phyloP scores from a whole-genome alignment of 495 filamentous ascomycete species.

The Sphaerosporella brunnea region DNA sequence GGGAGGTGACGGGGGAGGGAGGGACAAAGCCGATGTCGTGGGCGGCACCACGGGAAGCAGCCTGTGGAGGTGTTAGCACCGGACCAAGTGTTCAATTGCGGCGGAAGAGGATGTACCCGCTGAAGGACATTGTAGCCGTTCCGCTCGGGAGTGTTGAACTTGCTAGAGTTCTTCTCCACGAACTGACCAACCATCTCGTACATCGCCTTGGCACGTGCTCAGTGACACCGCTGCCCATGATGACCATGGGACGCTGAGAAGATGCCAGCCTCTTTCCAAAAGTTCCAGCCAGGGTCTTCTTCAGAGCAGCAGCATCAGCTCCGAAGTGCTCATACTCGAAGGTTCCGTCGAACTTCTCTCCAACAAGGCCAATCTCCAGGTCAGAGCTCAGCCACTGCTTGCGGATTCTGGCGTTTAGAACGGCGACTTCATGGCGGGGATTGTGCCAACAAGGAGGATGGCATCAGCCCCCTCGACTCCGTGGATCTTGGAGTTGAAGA shows the following conservation, averaged over 20 bases:
- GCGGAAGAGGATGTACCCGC: slow-evolving; percentile 41
- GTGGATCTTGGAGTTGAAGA: slow-evolving; percentile 87
- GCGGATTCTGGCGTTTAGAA: slow-evolving; percentile 85
- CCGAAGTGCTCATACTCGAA: slow-evolving; percentile 89
- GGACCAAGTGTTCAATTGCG: too few species aligned
- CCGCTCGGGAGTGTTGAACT: slow-evolving; percentile 80
- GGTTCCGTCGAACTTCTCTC: slow-evolving; percentile 76
- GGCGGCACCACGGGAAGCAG: slow-evolving; percentile 75
- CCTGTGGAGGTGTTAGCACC: slow-evolving; percentile 8
- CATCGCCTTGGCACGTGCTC: slow-evolving; percentile 79
- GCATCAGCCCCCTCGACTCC: slow-evolving; percentile 86
- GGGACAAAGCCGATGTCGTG: slow-evolving; percentile 89
- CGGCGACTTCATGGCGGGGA: slow-evolving; percentile 81
- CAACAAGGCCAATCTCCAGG: slow-evolving; percentile 78
- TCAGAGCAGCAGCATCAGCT: slow-evolving; percentile 53
- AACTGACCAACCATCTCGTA: slow-evolving; percentile 78
- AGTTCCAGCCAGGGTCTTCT: slow-evolving; percentile 62
- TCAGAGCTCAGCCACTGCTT: slow-evolving; percentile 97
- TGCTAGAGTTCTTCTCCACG: slow-evolving; percentile 75
- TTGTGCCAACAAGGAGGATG: slow-evolving; percentile 90
- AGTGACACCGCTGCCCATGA: slow-evolving; percentile 73
- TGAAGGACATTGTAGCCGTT: slow-evolving; percentile 96
- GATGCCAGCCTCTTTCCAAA: slow-evolving; percentile 80
- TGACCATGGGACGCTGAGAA: slow-evolving; percentile 89
- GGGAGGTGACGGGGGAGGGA: slow-evolving; percentile 56